A percentile compares a stretch with the other conserved stretches of the same genome.
Evolutionary conservation across 1,284 basidiomycete species (phyloP).

Genomic region (Peniophora sp.): DNA sequence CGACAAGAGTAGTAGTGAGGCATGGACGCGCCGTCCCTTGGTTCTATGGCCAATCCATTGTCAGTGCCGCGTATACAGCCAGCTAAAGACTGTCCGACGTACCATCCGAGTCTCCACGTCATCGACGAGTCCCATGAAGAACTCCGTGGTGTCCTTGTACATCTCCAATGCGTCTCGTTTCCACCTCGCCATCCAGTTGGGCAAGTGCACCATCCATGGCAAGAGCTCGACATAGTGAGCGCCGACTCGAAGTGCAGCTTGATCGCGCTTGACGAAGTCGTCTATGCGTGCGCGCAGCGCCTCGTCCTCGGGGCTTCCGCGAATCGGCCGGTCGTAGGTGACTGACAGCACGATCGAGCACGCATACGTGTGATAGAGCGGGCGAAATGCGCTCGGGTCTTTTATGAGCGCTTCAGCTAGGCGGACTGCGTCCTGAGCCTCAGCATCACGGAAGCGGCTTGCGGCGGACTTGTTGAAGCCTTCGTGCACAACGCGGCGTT

Average conservation of each 20-base stretch:
- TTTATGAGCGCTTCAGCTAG: neutral
- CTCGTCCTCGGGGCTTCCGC: neutral
- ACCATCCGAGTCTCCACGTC: neutral
- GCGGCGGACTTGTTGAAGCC: neutral
- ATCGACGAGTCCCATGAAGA: neutral
- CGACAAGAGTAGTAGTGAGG: neutral
- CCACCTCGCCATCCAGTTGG: neutral
- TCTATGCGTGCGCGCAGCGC: neutral
- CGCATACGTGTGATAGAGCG: neutral
- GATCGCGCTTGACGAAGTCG: neutral
- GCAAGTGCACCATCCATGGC: neutral
- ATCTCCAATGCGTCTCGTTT: neutral
- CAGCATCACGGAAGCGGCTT: neutral
- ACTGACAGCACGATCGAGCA: neutral
- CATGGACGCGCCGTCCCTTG: neutral
- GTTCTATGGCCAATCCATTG: neutral
- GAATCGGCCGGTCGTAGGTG: neutral
- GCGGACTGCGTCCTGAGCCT: neutral
- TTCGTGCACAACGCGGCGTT: neutral
- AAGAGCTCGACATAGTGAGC: neutral
- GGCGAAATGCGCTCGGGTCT: neutral
- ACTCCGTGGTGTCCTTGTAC: neutral
- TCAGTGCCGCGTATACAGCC: too few relatives aligned
- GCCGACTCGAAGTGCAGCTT: neutral
- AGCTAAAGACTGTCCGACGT: neutral